Conservation (phyloP, 495 filamentous ascomycete genomes). For the Tuber aestivum region DNA sequence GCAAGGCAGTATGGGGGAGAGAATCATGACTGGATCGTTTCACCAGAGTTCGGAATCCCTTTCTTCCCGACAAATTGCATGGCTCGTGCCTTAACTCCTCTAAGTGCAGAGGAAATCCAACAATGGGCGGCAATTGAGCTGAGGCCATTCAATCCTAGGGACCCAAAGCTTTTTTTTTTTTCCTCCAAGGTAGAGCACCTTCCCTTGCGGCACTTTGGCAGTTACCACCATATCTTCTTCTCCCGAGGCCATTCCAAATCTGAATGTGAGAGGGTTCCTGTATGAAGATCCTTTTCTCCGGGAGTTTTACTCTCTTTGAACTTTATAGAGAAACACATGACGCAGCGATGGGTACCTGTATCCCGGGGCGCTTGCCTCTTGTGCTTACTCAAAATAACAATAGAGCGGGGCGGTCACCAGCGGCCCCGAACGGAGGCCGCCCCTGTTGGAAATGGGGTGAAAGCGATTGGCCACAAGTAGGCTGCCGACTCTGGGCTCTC, state of each 20-base stretch:
- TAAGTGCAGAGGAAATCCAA: neutral
- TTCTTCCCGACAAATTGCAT: neutral
- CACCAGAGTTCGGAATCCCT: neutral
- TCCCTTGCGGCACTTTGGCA: neutral
- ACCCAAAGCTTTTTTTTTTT: neutral
- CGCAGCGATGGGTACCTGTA: neutral
- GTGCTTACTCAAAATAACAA: neutral
- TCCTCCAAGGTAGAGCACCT: neutral
- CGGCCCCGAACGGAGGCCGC: neutral
- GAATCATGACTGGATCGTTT: neutral
- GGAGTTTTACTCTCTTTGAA: neutral
- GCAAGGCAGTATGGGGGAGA: neutral
- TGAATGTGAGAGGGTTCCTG: neutral
- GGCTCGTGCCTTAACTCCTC: neutral
- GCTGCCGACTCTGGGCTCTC: neutral
- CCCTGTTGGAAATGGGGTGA: neutral
- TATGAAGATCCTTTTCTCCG: neutral
- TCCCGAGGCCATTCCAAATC: neutral
- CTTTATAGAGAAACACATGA: neutral
- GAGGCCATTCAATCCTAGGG: neutral
- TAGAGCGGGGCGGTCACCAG: neutral
- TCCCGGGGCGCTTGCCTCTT: neutral
- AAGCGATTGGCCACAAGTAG: neutral
- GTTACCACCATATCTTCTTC: neutral
- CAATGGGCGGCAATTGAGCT: neutral